Evolutionary conservation across 306 rosid species (phyloP), one percentile per base, ranked within the genome.

Genomic region (Prinsepia uniflora): DNA sequence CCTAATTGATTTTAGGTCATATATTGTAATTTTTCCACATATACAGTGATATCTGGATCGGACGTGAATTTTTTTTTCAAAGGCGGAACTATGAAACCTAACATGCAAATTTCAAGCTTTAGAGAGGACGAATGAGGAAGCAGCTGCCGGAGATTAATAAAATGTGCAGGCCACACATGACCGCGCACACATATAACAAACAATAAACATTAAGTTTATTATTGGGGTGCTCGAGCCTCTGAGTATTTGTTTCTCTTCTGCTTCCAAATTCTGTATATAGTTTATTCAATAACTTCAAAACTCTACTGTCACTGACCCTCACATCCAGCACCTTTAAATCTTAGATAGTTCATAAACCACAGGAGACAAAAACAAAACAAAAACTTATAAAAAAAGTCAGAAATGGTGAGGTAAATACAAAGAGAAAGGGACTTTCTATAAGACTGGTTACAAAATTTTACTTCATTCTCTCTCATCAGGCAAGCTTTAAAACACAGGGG

Each of bases 201-300:
- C 55, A 44, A 57, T 10, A 18, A 43, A 71, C 56, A 61, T 8
- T 15, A 30, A 12, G 22, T 70, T 70, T 55, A 42, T 13, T 55
- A 52, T 13, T 68, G 49, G 72, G 49, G 49, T 52, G 61, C 47
- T n/a, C 18, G 36, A 34, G 45, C 34, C 61, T 11, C 61, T 0
- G 34, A 67, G 12, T 14, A 22, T 70, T 17, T 12, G 57, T 30
- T 13, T 44, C 45, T 20, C 3, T 47, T 40, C 53, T 30, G 39
- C 44, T 74, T 71, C 79, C 58, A 83, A 78, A 75, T 76, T 77
- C 78, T 63, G 59, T 46, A 53, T 49, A 36, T 43, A 70, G 75
- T 54, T 73, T 83, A 79, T 88, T 82, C 71, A 73, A 24, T 24
- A 24, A 76, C 66, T 78, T 63, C 81, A 73, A 76, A 82, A 82